Conservation (phyloP, 441 rosid species). For the Bruguiera hainesii region DNA sequence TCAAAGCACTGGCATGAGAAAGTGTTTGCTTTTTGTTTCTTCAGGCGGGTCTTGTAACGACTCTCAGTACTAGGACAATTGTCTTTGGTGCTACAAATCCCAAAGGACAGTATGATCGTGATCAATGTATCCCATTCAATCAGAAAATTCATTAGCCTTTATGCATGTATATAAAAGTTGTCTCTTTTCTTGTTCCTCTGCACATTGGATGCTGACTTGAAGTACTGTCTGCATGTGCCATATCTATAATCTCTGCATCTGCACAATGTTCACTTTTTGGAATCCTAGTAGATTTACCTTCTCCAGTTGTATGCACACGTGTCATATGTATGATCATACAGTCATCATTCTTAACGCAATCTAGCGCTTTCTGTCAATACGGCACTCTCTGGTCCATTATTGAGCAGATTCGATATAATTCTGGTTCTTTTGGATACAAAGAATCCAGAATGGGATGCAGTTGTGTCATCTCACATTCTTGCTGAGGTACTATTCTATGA, state of each 20-base stretch:
- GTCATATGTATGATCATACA: neutral
- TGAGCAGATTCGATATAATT: slow-evolving; percentile 97
- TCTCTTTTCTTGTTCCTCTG: slow-evolving; percentile 1
- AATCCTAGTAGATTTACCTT: neutral
- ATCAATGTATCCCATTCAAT: slow-evolving; percentile 65
- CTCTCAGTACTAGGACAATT: slow-evolving; percentile 82
- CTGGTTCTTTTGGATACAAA: slow-evolving; percentile 94
- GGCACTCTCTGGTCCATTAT: slow-evolving; percentile 88
- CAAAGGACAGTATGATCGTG: slow-evolving; percentile 97
- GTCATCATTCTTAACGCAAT: slow-evolving; percentile 42
- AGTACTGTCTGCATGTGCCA: neutral
- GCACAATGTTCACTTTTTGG: neutral
- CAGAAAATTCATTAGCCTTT: slow-evolving; percentile 2
- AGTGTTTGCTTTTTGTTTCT: slow-evolving; percentile 13
- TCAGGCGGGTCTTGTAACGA: slow-evolving; percentile 98
- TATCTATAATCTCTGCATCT: neutral
- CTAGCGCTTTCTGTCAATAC: slow-evolving; percentile 95
- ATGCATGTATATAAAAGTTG: neutral
- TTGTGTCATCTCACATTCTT: slow-evolving; percentile 97
- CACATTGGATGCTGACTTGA: slow-evolving; percentile 4
- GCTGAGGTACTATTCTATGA: slow-evolving; percentile 54
- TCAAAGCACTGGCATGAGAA: neutral
- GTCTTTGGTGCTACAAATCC: slow-evolving; percentile 99
- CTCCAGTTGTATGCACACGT: neutral
- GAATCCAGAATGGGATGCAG: slow-evolving; percentile 98